These are phyloP conservation scores for Trebouxia sp. DNA, from an alignment of 139 green algal species.

Conservation along the genomic window DNA sequence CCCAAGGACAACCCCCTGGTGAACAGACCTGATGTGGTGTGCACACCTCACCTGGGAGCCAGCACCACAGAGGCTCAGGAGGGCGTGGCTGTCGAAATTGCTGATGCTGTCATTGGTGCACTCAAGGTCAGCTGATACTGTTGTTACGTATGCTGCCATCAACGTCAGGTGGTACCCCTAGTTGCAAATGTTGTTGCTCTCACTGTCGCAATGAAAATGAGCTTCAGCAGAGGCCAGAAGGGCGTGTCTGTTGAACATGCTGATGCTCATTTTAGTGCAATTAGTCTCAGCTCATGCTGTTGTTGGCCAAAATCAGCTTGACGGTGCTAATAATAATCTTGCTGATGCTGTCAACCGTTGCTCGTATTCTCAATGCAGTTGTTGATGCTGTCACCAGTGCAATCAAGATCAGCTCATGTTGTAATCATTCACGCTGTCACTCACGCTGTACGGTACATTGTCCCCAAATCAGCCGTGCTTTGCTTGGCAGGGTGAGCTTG, in stretches of 20 bases:
- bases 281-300: conserved; percentile 67
- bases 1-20: conserved; percentile 81
- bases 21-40: conserved; percentile 81
- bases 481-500: conserved; percentile 84
- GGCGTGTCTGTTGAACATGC: conserved; percentile 94
- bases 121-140: conserved; percentile 70
- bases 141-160: too few relatives aligned
- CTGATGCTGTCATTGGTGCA: conserved; percentile 88
- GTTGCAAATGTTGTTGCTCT: too few relatives aligned
- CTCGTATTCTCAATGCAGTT: too few relatives aligned
- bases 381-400: too few relatives aligned
- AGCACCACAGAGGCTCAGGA: conserved; percentile 93
- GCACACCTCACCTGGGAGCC: conserved; percentile 94
- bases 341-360: too few relatives aligned
- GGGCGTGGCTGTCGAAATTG: conserved; percentile 93
- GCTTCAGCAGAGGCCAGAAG: conserved; percentile 92
- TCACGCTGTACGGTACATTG: too few relatives aligned
- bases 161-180: not conserved
- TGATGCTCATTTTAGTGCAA: conserved; percentile 87
- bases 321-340: too few relatives aligned
- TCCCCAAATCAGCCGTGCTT: too few relatives aligned
- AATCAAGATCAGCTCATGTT: conserved; percentile 93
- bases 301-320: too few relatives aligned
- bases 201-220: too few relatives aligned
- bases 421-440: too few relatives aligned